Evolutionary conservation across 2,329 filamentous ascomycete species (phyloP).

Genomic region (Elsinoe batatas): DNA sequence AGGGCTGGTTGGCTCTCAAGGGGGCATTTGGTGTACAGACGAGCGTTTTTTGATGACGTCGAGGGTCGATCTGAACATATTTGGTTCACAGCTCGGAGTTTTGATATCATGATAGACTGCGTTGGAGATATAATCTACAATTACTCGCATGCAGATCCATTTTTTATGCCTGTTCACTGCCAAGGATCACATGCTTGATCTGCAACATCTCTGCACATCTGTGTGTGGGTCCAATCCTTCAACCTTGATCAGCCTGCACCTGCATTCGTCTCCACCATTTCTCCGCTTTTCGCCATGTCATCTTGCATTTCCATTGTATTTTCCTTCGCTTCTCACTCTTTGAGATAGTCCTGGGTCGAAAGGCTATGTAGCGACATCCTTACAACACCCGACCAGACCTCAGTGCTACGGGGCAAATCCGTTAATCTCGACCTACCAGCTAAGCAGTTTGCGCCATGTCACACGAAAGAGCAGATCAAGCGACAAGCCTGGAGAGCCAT

Average conservation of each 20-base stretch:
- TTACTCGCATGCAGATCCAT: not conserved
- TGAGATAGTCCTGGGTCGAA: not conserved
- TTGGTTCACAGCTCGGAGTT: constrained; percentile 1
- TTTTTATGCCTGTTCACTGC: not conserved
- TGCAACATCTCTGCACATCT: not conserved
- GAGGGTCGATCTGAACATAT: not conserved
- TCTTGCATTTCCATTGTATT: not conserved
- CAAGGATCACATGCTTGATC: constrained; percentile 6
- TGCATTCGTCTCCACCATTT: not conserved
- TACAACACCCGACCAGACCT: not conserved
- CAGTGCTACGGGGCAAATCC: not conserved
- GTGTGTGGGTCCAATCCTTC: not conserved
- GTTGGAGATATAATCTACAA: not conserved
- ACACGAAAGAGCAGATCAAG: not conserved
- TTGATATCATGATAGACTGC: not conserved
- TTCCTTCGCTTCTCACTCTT: not conserved
- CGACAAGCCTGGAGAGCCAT: not conserved
- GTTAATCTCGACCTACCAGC: not conserved
- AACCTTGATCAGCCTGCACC: not conserved
- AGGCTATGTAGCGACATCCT: not conserved
- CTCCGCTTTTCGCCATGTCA: not conserved
- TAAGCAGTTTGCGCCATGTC: not conserved
- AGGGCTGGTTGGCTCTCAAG: constrained; percentile 44
- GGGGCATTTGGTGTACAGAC: constrained; percentile 37
- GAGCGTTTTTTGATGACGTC: not conserved